Conservation (phyloP, 768 basidiomycete species). For the Calocera cornea region DNA sequence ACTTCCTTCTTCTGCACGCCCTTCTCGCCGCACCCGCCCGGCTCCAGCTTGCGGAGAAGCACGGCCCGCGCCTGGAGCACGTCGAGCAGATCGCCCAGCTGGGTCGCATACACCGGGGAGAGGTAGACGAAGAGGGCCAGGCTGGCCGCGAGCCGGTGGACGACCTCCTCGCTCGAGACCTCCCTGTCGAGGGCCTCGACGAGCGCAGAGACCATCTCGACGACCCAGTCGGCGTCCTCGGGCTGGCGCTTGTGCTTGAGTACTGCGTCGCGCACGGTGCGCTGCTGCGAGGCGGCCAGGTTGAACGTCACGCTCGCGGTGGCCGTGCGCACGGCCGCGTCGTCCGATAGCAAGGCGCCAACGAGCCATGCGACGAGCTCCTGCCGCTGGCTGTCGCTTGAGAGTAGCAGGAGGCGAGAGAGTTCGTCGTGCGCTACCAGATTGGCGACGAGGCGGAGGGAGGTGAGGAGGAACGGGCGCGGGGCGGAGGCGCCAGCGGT, state of each 20-base stretch:
- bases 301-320: slow-evolving; percentile 77
- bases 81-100: slow-evolving; percentile 47
- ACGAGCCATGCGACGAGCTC: slow-evolving; percentile 45
- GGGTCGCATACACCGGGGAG: slow-evolving; percentile 50
- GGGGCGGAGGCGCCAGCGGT: slow-evolving; percentile 6
- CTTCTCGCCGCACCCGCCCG: slow-evolving; percentile 37
- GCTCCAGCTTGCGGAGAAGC: slow-evolving; percentile 43
- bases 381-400: slow-evolving; percentile 14
- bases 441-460: slow-evolving; percentile 57
- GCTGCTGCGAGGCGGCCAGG: slow-evolving; percentile 52
- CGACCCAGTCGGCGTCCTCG: slow-evolving; percentile 65
- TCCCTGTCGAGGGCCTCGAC: slow-evolving; percentile 65
- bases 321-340: slow-evolving; percentile 55
- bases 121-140: slow-evolving; percentile 63
- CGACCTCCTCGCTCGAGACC: slow-evolving; percentile 62
- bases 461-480: slow-evolving; percentile 50
- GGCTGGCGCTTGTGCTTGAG: neutral
- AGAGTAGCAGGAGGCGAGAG: slow-evolving; percentile 29
- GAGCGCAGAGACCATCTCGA: slow-evolving; percentile 72
- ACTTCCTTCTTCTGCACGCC: slow-evolving; percentile 54
- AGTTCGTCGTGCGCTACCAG: slow-evolving; percentile 38
- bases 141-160: slow-evolving; percentile 70
- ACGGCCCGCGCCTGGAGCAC: slow-evolving; percentile 49
- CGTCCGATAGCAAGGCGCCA: slow-evolving; percentile 51
- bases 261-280: slow-evolving; percentile 34